Evolutionary conservation across 2,329 filamentous ascomycete genomes (phyloP).

Genomic region (Apiospora phragmitis): DNA sequence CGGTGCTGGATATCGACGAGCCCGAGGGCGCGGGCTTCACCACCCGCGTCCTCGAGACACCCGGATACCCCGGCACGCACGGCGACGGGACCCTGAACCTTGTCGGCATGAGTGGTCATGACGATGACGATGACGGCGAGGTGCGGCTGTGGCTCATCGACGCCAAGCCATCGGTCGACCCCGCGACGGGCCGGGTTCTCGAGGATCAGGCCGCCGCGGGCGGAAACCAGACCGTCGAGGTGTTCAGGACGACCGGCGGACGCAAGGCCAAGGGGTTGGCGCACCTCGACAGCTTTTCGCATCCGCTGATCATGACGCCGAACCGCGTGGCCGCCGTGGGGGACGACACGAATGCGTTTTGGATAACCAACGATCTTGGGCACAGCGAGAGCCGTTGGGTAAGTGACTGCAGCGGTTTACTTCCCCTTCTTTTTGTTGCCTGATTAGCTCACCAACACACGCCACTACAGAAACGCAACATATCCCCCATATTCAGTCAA

Average conservation of each 20-base stretch:
- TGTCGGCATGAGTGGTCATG: conserved; percentile 31
- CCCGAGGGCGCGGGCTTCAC: conserved; percentile 21
- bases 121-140: conserved; percentile 23
- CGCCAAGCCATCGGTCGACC: conserved; percentile 26
- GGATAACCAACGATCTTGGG: conserved; percentile 28
- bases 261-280: conserved; percentile 18
- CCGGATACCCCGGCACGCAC: conserved; percentile 29
- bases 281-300: conserved; percentile 25
- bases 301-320: conserved; percentile 23
- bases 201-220: conserved; percentile 18
- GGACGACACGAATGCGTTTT: conserved; percentile 21
- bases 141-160: conserved; percentile 28
- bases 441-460: not conserved
- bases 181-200: conserved; percentile 18
- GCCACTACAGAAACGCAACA: conserved; percentile 15
- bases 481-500: conserved; percentile 24
- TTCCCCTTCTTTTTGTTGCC: no score
- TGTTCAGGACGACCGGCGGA: conserved; percentile 16
- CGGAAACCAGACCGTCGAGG: conserved; percentile 21
- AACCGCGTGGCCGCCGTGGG: conserved; percentile 25
- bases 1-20: conserved; percentile 35
- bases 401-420: conserved; percentile 2
- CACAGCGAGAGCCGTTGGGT: conserved; percentile 22
- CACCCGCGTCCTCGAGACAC: conserved; percentile 22
- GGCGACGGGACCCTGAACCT: conserved; percentile 33